Percentiles rank a stretch among this genome's conserved stretches.
phyloP scores from a whole-genome alignment of 1,139 yeast species.

The Yamadazyma diospyri region DNA sequence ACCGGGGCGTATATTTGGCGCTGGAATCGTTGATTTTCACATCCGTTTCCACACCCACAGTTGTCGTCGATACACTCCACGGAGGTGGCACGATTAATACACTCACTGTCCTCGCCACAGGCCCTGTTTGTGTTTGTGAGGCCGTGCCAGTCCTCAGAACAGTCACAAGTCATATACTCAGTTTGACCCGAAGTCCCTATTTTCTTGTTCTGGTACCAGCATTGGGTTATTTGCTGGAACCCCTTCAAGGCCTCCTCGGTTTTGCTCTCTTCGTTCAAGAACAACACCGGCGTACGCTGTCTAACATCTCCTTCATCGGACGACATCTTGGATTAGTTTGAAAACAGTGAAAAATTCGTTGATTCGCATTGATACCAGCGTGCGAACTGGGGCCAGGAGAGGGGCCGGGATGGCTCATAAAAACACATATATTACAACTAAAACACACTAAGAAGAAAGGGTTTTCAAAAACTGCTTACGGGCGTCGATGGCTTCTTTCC shows the following conservation, averaged over 20 bases:
- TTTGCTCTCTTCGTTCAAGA: slow-evolving; percentile 49
- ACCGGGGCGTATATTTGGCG: slow-evolving; percentile 65
- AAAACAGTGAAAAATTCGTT: no score
- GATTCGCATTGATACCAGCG: no score
- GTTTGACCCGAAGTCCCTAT: slow-evolving; percentile 67
- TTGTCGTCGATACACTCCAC: slow-evolving; percentile 84
- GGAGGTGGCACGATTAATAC: slow-evolving; percentile 87
- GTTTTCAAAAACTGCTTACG: slow-evolving; percentile 21
- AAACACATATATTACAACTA: neutral
- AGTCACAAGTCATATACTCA: slow-evolving; percentile 88
- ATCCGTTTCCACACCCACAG: slow-evolving; percentile 71
- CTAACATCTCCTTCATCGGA: slow-evolving; percentile 6
- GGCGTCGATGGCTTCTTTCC: slow-evolving; percentile 17
- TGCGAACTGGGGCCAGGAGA: no score
- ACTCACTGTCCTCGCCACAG: slow-evolving; percentile 82
- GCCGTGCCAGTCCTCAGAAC: slow-evolving; percentile 50
- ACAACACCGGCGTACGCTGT: slow-evolving; percentile 29
- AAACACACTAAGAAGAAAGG: neutral
- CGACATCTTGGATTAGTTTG: neutral
- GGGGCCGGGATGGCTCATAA: no score
- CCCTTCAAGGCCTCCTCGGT: slow-evolving; percentile 67
- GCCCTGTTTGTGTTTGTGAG: slow-evolving; percentile 49
- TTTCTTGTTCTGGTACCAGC: slow-evolving; percentile 56
- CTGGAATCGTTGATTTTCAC: slow-evolving; percentile 89
- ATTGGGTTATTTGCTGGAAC: slow-evolving; percentile 54